Conservation (phyloP, 2,329 filamentous ascomycete genomes). For the Colletotrichum limetticola region DNA sequence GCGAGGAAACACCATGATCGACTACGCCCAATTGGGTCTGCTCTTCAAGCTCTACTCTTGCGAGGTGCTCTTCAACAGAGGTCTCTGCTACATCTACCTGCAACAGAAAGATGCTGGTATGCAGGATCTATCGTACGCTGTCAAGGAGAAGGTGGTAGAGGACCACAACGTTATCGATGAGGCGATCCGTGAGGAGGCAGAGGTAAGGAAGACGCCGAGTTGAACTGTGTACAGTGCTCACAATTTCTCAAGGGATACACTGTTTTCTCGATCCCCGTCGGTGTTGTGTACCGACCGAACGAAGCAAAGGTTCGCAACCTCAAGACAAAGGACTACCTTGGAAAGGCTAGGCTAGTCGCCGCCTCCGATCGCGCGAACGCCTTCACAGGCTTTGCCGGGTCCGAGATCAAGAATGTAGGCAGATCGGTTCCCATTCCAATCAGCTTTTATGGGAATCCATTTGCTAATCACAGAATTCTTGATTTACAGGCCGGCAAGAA, state of each 20-base stretch:
- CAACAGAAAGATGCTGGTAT: constrained; percentile 91
- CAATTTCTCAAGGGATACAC: constrained; percentile 80
- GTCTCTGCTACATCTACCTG: constrained; percentile 96
- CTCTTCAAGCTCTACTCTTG: constrained; percentile 98
- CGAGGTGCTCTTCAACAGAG: constrained; percentile 96
- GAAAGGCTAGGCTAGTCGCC: constrained; percentile 93
- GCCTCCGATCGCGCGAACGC: constrained; percentile 84
- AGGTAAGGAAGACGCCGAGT: constrained; percentile 64
- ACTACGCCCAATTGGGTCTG: constrained; percentile 95
- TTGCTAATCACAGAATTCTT: constrained; percentile 39
- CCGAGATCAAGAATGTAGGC: constrained; percentile 79
- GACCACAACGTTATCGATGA: constrained; percentile 99
- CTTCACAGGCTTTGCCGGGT: constrained; percentile 84
- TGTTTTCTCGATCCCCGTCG: constrained; percentile 97
- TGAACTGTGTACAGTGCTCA: not conserved
- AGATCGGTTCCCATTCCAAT: constrained; percentile 8
- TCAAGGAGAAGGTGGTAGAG: constrained; percentile 94
- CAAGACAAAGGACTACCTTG: constrained; percentile 97
- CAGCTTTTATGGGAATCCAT: constrained; percentile 18
- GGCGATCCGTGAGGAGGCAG: constrained; percentile 90
- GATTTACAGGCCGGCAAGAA: constrained; percentile 57
- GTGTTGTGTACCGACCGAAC: constrained; percentile 93
- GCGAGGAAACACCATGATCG: constrained; percentile 95
- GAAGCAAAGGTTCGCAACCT: constrained; percentile 98
- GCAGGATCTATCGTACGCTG: constrained; percentile 89